phyloP scores from a whole-genome alignment of 2,329 filamentous ascomycete species.

The Aspergillus intermedius region DNA sequence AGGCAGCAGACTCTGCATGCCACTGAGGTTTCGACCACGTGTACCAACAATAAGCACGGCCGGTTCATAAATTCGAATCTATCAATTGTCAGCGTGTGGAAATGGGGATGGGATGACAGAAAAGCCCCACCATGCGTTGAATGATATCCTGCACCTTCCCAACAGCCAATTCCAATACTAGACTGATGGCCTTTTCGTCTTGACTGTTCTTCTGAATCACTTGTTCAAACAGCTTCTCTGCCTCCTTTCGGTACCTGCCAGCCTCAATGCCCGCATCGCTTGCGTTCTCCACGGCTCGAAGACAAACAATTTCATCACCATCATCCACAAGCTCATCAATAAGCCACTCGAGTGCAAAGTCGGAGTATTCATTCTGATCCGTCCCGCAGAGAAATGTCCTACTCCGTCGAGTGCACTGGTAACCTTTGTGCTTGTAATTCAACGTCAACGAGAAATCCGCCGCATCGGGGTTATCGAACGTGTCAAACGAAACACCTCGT shows the following conservation, averaged over 20 bases:
- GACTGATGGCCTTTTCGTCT: slow-evolving; percentile 70
- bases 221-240: slow-evolving; percentile 63
- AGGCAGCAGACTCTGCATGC: slow-evolving; percentile 77
- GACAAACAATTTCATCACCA: slow-evolving; percentile 85
- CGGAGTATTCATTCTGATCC: slow-evolving; percentile 85
- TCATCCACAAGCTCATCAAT: slow-evolving; percentile 89
- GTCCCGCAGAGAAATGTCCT: slow-evolving; percentile 87
- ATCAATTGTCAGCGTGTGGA: slow-evolving; percentile 8
- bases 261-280: slow-evolving; percentile 56
- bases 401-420: slow-evolving; percentile 70
- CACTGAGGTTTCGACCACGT: slow-evolving; percentile 73
- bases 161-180: slow-evolving; percentile 79
- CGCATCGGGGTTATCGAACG: slow-evolving; percentile 61
- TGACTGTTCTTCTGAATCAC: slow-evolving; percentile 75
- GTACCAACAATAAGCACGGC: slow-evolving; percentile 89
- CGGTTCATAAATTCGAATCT: slow-evolving; percentile 90
- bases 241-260: slow-evolving; percentile 68
- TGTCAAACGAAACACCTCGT: slow-evolving; percentile 67
- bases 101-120: not conserved
- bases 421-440: slow-evolving; percentile 79
- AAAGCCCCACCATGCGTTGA: slow-evolving; percentile 66
- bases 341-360: slow-evolving; percentile 87
- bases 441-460: slow-evolving; percentile 72
- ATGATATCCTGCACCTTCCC: slow-evolving; percentile 88
- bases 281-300: slow-evolving; percentile 76